Percentiles rank a stretch among this genome's conserved stretches.
These are phyloP conservation scores for Perkinsus marinus DNA, from an alignment of 169 alveolate genomes.

Conservation along the genomic window DNA sequence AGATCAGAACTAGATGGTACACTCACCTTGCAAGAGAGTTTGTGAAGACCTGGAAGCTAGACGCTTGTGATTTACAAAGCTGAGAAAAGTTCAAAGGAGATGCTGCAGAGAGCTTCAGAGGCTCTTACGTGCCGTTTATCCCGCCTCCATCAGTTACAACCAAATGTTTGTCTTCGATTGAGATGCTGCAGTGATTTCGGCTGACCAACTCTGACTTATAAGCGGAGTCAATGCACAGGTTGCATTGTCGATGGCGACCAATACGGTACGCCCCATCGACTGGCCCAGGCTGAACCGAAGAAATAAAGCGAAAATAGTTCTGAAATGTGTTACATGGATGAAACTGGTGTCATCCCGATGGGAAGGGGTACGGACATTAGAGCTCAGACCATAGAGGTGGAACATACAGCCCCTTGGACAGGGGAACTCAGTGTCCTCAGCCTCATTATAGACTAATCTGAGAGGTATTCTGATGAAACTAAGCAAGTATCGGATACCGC, in stretches of 20 bases:
- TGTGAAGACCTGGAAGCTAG: background rate
- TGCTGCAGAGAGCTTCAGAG: background rate
- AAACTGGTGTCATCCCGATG: background rate
- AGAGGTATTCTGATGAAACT: background rate
- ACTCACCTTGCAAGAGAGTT: background rate
- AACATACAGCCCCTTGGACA: background rate
- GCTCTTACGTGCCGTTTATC: background rate
- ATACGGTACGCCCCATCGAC: background rate
- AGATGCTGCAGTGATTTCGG: background rate
- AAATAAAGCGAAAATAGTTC: background rate
- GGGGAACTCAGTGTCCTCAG: background rate
- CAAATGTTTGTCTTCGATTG: background rate
- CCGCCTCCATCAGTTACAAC: background rate
- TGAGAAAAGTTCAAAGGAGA: background rate
- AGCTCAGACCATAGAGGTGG: background rate
- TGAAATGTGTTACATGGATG: background rate
- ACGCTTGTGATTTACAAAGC: background rate
- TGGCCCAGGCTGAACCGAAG: background rate
- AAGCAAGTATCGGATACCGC: background rate
- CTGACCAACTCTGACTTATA: background rate
- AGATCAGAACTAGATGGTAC: background rate
- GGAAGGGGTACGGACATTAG: background rate
- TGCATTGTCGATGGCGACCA: background rate
- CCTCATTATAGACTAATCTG: background rate
- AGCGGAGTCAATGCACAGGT: background rate